Conservation (phyloP, 2,329 filamentous ascomycete species). For the Aschersonia sp. region DNA sequence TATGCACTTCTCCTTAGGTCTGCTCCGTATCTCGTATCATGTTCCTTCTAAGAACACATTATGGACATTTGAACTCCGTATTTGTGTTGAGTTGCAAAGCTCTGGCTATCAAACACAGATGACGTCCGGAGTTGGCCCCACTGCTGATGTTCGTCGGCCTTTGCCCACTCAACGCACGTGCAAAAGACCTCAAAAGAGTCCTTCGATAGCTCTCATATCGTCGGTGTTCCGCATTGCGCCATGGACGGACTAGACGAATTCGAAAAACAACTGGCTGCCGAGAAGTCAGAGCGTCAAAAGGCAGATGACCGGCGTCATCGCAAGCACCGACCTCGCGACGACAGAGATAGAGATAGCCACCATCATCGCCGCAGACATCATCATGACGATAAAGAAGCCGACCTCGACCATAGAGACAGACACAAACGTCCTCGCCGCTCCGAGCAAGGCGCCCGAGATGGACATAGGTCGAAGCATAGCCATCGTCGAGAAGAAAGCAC, state of each 20-base stretch:
- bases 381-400: constrained; percentile 13
- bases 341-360: constrained; percentile 15
- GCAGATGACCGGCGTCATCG: constrained; percentile 25
- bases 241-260: constrained; percentile 56
- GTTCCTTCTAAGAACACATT: too few relatives aligned
- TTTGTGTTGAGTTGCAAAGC: too few relatives aligned
- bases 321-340: constrained; percentile 35
- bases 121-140: too few relatives aligned
- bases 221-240: not conserved
- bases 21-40: too few relatives aligned
- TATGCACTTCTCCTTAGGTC: too few relatives aligned
- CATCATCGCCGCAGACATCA: constrained; percentile 17
- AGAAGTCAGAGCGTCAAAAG: constrained; percentile 38
- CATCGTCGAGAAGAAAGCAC: constrained; percentile 11
- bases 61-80: too few relatives aligned
- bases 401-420: constrained; percentile 31
- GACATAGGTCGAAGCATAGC: constrained; percentile 11
- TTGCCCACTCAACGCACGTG: too few relatives aligned
- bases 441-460: constrained; percentile 26
- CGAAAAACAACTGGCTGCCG: constrained; percentile 58
- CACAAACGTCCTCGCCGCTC: constrained; percentile 47
- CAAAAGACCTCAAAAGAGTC: too few relatives aligned
- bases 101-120: too few relatives aligned
- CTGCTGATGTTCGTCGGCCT: too few relatives aligned
- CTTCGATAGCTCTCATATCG: not conserved